phyloP scores from a whole-genome alignment of 1,139 yeast genomes.

The Spencermartinsiella ligniputridi region DNA sequence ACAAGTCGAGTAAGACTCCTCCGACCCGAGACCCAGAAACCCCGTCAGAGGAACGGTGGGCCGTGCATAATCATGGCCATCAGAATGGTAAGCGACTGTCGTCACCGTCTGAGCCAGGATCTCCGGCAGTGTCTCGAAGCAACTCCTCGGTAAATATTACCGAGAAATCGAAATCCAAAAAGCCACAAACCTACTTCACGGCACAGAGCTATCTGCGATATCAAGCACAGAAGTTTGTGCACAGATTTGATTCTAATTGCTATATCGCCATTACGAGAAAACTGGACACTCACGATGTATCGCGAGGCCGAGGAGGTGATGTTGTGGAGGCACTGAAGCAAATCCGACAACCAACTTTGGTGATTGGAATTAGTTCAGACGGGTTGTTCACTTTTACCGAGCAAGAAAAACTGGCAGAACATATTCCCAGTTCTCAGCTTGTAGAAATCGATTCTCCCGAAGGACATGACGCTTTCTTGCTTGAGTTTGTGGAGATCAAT shows the following conservation, averaged over 20 bases:
- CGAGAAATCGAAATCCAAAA: slow-evolving; percentile 25
- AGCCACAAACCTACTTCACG: slow-evolving; percentile 85
- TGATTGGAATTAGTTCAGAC: slow-evolving; percentile 87
- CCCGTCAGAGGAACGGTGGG: slow-evolving; percentile 51
- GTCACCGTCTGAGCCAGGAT: slow-evolving; percentile 8
- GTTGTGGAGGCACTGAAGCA: slow-evolving; percentile 50
- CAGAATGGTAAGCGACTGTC: slow-evolving; percentile 29
- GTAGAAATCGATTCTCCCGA: slow-evolving; percentile 85
- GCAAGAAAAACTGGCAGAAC: slow-evolving; percentile 75
- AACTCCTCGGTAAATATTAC: slow-evolving; percentile 2
- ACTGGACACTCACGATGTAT: slow-evolving; percentile 89
- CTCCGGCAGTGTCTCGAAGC: slow-evolving; percentile 1
- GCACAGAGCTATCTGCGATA: slow-evolving; percentile 93
- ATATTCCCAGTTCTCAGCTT: slow-evolving; percentile 65
- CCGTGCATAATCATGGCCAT: slow-evolving; percentile 64
- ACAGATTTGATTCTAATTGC: slow-evolving; percentile 93
- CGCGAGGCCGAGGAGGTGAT: slow-evolving; percentile 64
- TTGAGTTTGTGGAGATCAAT: slow-evolving; percentile 83
- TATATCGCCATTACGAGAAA: slow-evolving; percentile 90
- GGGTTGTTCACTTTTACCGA: slow-evolving; percentile 90
- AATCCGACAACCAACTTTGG: slow-evolving; percentile 67
- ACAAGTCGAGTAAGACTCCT: slow-evolving; percentile 30
- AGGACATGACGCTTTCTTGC: slow-evolving; percentile 93
- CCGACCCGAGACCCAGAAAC: slow-evolving; percentile 33
- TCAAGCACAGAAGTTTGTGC: slow-evolving; percentile 86